Evolutionary conservation across 108 stramenopile genomes (phyloP), one percentile per base, ranked within the genome.

Genomic region (Conticribra weissflogii): DNA sequence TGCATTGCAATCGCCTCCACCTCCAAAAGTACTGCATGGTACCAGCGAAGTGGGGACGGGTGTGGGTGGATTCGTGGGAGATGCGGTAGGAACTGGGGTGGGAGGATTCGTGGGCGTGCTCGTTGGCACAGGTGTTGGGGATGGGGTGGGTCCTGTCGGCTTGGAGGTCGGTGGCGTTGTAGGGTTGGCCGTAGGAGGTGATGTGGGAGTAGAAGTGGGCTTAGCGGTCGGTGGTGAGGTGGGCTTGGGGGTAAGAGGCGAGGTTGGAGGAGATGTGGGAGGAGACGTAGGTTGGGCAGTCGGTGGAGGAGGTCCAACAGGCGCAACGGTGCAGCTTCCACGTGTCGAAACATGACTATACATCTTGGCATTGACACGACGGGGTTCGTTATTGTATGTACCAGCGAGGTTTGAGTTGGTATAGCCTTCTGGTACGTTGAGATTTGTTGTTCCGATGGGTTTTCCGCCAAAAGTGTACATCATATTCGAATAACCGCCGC

Each of bases 401-500:
- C 29, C 33, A 7, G 33, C 36, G 2, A 57, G 33, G 9, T 41
- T 25, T 23, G 57, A 15, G 44, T 58, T 59, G 17, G 24, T 28
- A 2, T 30, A 29, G 41, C 68, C 54, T 33, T 46, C 54, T n/a
- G 17, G 9, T 16, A 45, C 18, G 18, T 69, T 57, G 1, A 19
- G n/a, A 8, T 51, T 31, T 21, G 49, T 57, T 29, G 1, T 14
- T 21, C 56, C 68, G 22, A 32, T 31, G 29, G 49, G 59, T 2
- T 16, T 15, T 2, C 57, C 68, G 3, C 68, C 68, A 58, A 69
- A 69, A 21, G 68, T 55, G 41, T 69, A 69, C 68, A 69, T 59
- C 16, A 55, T 30, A 19, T 59, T 69, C 2, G 4, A 18, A 24
- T 36, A 30, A 4, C 18, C 36, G 1, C 68, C 57, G 36, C 12